A percentile compares a stretch with the other conserved stretches of the same genome.
Conservation (phyloP, 2,329 filamentous ascomycete species). For the Ceratocystis albifundus region DNA sequence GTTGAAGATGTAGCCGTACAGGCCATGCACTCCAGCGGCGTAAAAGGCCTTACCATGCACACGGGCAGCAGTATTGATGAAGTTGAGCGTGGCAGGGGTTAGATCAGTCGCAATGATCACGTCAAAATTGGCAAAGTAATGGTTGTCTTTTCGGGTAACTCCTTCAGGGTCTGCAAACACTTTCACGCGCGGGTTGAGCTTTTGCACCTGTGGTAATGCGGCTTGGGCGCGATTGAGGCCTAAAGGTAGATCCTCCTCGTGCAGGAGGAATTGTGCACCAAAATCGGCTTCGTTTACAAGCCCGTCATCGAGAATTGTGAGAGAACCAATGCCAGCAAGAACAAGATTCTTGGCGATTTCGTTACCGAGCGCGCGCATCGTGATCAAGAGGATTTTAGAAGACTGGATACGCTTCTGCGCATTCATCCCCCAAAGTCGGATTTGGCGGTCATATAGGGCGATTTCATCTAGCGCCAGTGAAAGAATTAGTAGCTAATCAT, state of each 20-base stretch:
- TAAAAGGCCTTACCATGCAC: conserved; percentile 38
- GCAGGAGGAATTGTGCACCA: conserved; percentile 72
- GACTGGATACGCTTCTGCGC: conserved; percentile 87
- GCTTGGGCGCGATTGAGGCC: conserved; percentile 79
- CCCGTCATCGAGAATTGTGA: conserved; percentile 77
- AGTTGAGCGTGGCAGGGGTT: conserved; percentile 58
- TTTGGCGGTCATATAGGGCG: conserved; percentile 92
- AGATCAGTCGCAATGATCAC: conserved; percentile 85
- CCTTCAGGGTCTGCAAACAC: conserved; percentile 59
- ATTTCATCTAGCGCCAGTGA: conserved; percentile 62
- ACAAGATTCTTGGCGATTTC: conserved; percentile 97
- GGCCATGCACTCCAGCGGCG: conserved; percentile 38
- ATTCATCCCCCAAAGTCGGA: conserved; percentile 91
- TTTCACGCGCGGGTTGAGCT: conserved; percentile 78
- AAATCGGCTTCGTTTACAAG: conserved; percentile 67
- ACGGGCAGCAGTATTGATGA: conserved; percentile 78
- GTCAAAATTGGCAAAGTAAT: conserved; percentile 70
- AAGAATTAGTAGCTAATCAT: not conserved
- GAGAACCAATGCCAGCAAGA: conserved; percentile 77
- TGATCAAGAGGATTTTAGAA: conserved; percentile 81
- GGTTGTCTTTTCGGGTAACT: conserved; percentile 54
- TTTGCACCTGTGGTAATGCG: conserved; percentile 63
- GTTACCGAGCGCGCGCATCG: conserved; percentile 75
- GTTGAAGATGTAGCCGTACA: conserved; percentile 91
- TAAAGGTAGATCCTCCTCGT: conserved; percentile 50